Conservation (phyloP, 176 grass and related monocot species). For the Rhipidocladum racemiflorum region DNA sequence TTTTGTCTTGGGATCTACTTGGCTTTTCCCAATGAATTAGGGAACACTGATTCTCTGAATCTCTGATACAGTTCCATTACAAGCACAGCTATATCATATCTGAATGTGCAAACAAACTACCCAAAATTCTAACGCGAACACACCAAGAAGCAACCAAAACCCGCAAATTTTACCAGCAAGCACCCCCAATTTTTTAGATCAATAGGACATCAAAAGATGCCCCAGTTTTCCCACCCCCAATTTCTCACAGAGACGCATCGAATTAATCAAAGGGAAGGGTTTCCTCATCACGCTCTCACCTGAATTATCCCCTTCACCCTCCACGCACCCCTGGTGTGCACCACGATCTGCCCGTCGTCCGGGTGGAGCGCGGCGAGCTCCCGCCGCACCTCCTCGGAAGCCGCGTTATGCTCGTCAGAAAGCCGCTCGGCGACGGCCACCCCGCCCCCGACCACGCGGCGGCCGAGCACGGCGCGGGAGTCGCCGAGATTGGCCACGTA, state of each 20-base stretch:
- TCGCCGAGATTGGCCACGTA: slow-evolving; percentile 89
- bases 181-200: background rate
- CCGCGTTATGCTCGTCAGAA: slow-evolving; percentile 68
- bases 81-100: background rate
- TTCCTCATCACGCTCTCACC: slow-evolving; percentile 30
- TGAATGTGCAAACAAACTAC: background rate
- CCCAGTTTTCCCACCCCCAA: too few species aligned
- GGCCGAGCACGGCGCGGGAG: slow-evolving; percentile 77
- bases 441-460: slow-evolving; percentile 39
- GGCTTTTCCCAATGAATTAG: background rate
- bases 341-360: slow-evolving; percentile 76
- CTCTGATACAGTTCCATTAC: background rate
- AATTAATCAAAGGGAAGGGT: background rate
- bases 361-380: slow-evolving; percentile 63
- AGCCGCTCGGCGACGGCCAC: slow-evolving; percentile 62
- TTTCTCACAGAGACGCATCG: background rate
- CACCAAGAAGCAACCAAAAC: background rate
- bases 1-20: background rate
- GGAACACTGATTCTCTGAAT: background rate
- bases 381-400: slow-evolving; percentile 52
- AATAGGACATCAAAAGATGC: too few species aligned
- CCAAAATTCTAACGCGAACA: background rate
- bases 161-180: background rate
- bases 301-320: slow-evolving; percentile 92
- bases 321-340: slow-evolving; percentile 68